Evolutionary conservation across 2,329 filamentous ascomycete species (phyloP).

Genomic region (Hypoxylon sp.): DNA sequence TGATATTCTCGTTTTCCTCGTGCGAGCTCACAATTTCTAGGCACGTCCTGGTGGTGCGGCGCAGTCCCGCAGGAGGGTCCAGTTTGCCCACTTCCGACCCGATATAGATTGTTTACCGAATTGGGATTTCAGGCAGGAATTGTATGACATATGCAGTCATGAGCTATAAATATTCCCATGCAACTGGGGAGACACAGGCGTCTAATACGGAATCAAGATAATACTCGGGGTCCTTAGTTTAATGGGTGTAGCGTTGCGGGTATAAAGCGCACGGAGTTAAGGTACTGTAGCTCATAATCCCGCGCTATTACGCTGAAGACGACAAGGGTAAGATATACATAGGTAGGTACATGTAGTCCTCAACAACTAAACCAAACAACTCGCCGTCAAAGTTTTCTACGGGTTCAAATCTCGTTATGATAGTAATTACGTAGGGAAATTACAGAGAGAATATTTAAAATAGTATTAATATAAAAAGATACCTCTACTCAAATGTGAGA

Average conservation of each 20-base stretch:
- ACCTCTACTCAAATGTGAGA: not conserved
- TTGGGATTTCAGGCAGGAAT: constrained; percentile 1
- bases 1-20: not conserved
- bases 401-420: not conserved
- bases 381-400: not conserved
- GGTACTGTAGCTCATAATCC: constrained; percentile 21
- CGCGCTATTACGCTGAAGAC: constrained; percentile 3
- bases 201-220: not conserved
- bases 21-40: not conserved
- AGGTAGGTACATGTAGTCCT: not conserved
- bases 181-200: not conserved
- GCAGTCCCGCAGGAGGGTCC: not conserved
- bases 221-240: not conserved
- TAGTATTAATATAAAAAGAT: not conserved
- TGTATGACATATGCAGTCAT: constrained; percentile 7
- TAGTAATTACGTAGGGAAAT: not conserved
- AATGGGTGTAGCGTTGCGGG: not conserved
- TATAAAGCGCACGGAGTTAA: constrained; percentile 26
- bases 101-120: constrained; percentile 12
- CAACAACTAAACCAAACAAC: not conserved
- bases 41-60: not conserved
- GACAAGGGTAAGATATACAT: not conserved
- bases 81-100: not conserved
- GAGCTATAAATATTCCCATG: constrained; percentile 20
- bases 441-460: not conserved